These are phyloP conservation scores for Kwoniella shivajii DNA, from an alignment of 1,284 basidiomycete species.

Conservation along the genomic window DNA sequence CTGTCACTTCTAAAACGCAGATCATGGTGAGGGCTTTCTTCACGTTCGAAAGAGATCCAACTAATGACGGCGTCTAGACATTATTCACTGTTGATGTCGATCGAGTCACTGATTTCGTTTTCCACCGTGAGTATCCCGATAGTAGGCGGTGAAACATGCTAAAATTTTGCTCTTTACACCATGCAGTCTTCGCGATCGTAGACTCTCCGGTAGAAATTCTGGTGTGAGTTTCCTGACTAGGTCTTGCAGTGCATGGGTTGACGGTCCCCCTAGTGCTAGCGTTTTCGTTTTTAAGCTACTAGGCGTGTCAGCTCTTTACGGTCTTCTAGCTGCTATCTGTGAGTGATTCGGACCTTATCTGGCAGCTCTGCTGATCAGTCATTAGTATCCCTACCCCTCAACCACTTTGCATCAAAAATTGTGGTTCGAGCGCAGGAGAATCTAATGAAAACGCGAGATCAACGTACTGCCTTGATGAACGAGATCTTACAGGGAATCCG, in stretches of 20 bases:
- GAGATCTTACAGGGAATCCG: constrained; percentile 86
- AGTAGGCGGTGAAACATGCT: constrained; percentile 18
- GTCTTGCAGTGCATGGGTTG: background rate
- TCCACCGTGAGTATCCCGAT: constrained; percentile 58
- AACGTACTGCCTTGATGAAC: constrained; percentile 88
- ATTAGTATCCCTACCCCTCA: constrained; percentile 76
- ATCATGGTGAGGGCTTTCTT: constrained; percentile 72
- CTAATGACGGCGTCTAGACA: constrained; percentile 29
- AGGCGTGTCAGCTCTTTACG: constrained; percentile 69
- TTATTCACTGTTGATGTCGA: constrained; percentile 81
- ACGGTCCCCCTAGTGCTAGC: constrained; percentile 56
- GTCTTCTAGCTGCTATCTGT: constrained; percentile 73
- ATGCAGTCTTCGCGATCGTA: constrained; percentile 47
- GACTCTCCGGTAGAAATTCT: constrained; percentile 85
- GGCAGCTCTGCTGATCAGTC: background rate
- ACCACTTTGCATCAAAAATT: constrained; percentile 81
- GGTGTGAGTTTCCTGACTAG: constrained; percentile 57
- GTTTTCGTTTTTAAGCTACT: constrained; percentile 78
- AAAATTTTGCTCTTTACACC: constrained; percentile 7
- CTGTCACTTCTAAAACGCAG: constrained; percentile 85
- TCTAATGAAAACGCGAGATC: constrained; percentile 88
- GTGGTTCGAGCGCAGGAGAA: constrained; percentile 83
- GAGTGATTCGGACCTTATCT: constrained; percentile 16
- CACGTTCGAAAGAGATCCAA: too few relatives aligned
- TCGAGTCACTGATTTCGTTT: constrained; percentile 79